phyloP scores from a whole-genome alignment of 345 rosid species.

The Aquilaria malaccensis region DNA sequence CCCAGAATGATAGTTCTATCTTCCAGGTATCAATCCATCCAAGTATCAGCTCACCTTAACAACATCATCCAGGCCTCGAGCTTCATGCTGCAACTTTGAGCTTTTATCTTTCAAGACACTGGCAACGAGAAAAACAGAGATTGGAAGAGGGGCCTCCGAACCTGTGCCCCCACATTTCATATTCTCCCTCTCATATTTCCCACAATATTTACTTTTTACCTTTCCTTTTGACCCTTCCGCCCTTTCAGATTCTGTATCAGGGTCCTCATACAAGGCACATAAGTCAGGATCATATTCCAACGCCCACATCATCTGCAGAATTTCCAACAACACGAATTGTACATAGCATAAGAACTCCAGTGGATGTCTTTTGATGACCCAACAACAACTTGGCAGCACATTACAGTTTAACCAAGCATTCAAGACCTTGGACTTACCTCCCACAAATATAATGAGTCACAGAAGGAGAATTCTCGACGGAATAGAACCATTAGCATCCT shows the following conservation, averaged over 20 bases:
- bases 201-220: constrained; percentile 57
- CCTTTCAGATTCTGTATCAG: constrained; percentile 34
- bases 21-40: neutral
- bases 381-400: constrained; percentile 5
- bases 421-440: constrained; percentile 52
- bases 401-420: constrained; percentile 3
- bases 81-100: constrained; percentile 69
- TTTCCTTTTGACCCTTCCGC: constrained; percentile 53
- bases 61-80: constrained; percentile 92
- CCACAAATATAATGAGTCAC: constrained; percentile 96
- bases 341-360: no score
- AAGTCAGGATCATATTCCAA: constrained; percentile 88
- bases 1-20: no score
- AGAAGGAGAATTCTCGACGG: constrained; percentile 91
- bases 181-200: constrained; percentile 88
- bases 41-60: constrained; percentile 53
- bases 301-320: constrained; percentile 98
- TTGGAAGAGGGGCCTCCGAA: constrained; percentile 75
- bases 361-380: no score
- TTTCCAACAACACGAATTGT: constrained; percentile 5
- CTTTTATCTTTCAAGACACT: constrained; percentile 96
- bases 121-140: constrained; percentile 92
- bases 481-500: constrained; percentile 97
- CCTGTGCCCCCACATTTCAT: constrained; percentile 47
- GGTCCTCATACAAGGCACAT: constrained; percentile 66